Evolutionary conservation across 192 early-diverging fungal genomes (phyloP), one percentile per base, ranked within the genome.

Genomic region (Backusella westeae): DNA sequence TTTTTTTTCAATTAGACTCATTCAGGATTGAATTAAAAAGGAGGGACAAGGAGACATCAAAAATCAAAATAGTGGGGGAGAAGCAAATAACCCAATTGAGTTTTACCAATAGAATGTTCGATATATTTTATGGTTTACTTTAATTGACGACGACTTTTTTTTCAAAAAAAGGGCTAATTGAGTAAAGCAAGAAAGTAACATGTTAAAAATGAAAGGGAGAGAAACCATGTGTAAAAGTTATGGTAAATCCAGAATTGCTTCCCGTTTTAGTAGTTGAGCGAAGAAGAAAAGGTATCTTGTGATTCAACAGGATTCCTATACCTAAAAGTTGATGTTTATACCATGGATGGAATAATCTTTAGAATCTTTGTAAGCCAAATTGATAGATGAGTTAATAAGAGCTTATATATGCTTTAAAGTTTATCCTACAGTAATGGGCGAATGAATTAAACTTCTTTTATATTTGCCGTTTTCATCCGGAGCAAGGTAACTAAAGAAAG

Each of bases 101-200:
- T 29, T 63, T 63, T 63, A 63, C 56, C 56, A 63, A 63, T 63
- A 63, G 56, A 63, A 63, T 63, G 56, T 26, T 63, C 56, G 56
- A 29, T 63, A 10, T 29, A 63, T 63, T 29, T 63, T 63, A 63
- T 29, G n/a, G 56, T 63, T 63, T 63, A 63, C 9, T 63, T 29
- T 29, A 29, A 3, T 29, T 29, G 56, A 29, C 12, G 23, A 23
- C 26, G 4, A 12, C 56, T 4, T 14, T 63, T 63, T 26, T 63
- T 1, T 3, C 1, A 23, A 63, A 63, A 59, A 59, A 9, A 14
- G 10, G 21, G 1, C 29, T 9, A 63, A 29, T 63, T 63, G 56
- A 63, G 56, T 2, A 63, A 63, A 63, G 56, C 56, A 23, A 63
- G 56, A 63, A 63, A 63, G 4, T 26, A 63, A 4, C n/a, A 21